Base-by-base conservation (phyloP, 2,329 filamentous ascomycete species). In the Mariannaea sp. region DNA sequence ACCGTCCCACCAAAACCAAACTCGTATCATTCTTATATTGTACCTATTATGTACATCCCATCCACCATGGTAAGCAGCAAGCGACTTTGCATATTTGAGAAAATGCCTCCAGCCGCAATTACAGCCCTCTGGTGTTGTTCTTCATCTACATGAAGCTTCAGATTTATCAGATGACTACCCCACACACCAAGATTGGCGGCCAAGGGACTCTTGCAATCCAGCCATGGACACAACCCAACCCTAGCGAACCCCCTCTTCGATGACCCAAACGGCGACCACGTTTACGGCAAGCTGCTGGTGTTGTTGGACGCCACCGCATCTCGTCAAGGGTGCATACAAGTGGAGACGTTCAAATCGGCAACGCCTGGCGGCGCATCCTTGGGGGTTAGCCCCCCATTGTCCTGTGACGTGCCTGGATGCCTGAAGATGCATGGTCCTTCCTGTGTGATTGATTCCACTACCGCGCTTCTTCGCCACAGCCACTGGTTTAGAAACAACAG, bases 31-130 rank as follows among this genome's bases (percentile, higher is more conserved):
- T 41, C 53, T 46, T 44, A 53, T 48, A 47, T 57, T 57, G 52
- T 57, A 49, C 55, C 58, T 66, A 63, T 60, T 66, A 58, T 58
- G 49, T 65, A 59, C n/a, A n/a, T n/a, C n/a, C n/a, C n/a, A n/a
- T n/a, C n/a, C n/a, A n/a, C n/a, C n/a, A n/a, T n/a, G n/a, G n/a
- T n/a, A n/a, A n/a, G n/a, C n/a, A n/a, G n/a, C n/a, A n/a, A n/a
- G n/a, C n/a, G n/a, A n/a, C n/a, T n/a, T n/a, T n/a, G n/a, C n/a
- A n/a, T n/a, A n/a, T n/a, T n/a, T n/a, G n/a, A n/a, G n/a, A n/a
- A n/a, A n/a, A n/a, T n/a, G n/a, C n/a, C n/a, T n/a, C n/a, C n/a
- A n/a, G n/a, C n/a, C n/a, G n/a, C n/a, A n/a, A n/a, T n/a, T n/a
- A n/a, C n/a, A n/a, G n/a, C n/a, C n/a, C n/a, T n/a, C n/a, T n/a